These are phyloP conservation scores for Irpex sp. DNA, from an alignment of 1,284 basidiomycete species.

Conservation along the genomic window DNA sequence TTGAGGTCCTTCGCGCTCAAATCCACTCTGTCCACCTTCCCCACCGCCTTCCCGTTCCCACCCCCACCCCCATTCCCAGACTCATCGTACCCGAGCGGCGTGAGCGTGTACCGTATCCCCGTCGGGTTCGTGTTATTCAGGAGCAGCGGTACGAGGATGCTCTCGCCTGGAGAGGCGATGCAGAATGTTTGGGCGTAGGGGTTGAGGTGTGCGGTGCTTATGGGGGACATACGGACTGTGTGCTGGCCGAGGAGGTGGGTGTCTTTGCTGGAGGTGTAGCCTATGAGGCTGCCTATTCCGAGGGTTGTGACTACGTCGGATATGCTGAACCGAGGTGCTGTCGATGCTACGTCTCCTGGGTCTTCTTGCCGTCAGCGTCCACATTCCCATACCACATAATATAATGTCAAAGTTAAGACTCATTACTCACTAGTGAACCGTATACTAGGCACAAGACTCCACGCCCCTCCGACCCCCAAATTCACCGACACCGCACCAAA, in stretches of 20 bases:
- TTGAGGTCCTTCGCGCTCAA: slow-evolving; percentile 64
- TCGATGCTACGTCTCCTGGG: slow-evolving; percentile 37
- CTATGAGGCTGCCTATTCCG: slow-evolving; percentile 44
- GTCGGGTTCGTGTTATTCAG: slow-evolving; percentile 89
- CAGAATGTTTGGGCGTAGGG: slow-evolving; percentile 71
- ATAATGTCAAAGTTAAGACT: slow-evolving; percentile 5
- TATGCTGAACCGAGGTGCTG: slow-evolving; percentile 40
- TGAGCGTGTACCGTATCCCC: slow-evolving; percentile 72
- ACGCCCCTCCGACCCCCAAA: slow-evolving; percentile 16
- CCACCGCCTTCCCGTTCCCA: slow-evolving; percentile 18
- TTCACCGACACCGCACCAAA: slow-evolving; percentile 58
- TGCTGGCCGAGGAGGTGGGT: slow-evolving; percentile 82
- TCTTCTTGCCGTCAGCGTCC: too few relatives aligned
- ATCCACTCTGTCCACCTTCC: slow-evolving; percentile 52
- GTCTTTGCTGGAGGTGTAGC: slow-evolving; percentile 33
- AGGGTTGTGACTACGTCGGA: slow-evolving; percentile 43
- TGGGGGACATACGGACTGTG: slow-evolving; percentile 87
- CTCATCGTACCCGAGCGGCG: slow-evolving; percentile 58
- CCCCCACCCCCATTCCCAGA: slow-evolving; percentile 23
- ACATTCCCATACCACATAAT: slow-evolving; percentile 1
- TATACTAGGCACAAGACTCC: slow-evolving; percentile 20
- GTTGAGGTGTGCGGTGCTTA: slow-evolving; percentile 83
- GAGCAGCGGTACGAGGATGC: slow-evolving; percentile 72
- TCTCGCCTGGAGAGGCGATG: slow-evolving; percentile 51
- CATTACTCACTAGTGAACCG: slow-evolving; percentile 33